Base-by-base conservation (phyloP, 768 basidiomycete species). In the Suillus weaverae region DNA sequence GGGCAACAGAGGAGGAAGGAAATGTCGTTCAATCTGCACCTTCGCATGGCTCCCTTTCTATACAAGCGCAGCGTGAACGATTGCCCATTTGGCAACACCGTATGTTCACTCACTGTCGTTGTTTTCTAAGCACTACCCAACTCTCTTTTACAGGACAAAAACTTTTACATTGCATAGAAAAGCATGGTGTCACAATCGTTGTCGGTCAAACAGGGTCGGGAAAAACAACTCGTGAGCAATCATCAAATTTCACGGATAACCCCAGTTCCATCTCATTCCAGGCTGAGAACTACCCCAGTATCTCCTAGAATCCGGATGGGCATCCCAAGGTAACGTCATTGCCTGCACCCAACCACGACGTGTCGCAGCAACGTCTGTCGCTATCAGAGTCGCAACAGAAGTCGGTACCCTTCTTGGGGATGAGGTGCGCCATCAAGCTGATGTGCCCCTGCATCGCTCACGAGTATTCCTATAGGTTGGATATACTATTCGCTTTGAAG, bases 171-270 rank as follows among this genome's bases (percentile, higher is more conserved):
- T 89, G 89, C 64, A 77, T 98, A 32, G 97, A 99, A 78, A 88
- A 85, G 61, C 84, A 90, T 72, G 90, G 90, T 5, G 90, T 95
- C 10, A 83, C 89, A 2, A 93, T 98, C 59, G 89, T 99, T 6
- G 92, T 97, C 10, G 97, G 92, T 10, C 92, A 98, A 71, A 99
- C 97, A 0, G 97, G 97, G 3, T 97, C 93, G 64, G 97, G 97
- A 54, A 99, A 99, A 79, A 97, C 95, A 8, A 99, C 97, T 68
- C 97, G 95, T 97, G 68, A 74, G 91, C 82, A 36, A 30, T 30
- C 39, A 59, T 51, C 33, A 35, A 1, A 36, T 35, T 9, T 64
- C 20, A 16, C 32, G 13, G 16, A 22, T 67, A 22, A 61, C 48
- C 14, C 35, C 60, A 32, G 44, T 38, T 10, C 46, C 51, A 41